Evolutionary conservation across 176 grass and related monocot species (phyloP).

Genomic region (Cocos nucifera): DNA sequence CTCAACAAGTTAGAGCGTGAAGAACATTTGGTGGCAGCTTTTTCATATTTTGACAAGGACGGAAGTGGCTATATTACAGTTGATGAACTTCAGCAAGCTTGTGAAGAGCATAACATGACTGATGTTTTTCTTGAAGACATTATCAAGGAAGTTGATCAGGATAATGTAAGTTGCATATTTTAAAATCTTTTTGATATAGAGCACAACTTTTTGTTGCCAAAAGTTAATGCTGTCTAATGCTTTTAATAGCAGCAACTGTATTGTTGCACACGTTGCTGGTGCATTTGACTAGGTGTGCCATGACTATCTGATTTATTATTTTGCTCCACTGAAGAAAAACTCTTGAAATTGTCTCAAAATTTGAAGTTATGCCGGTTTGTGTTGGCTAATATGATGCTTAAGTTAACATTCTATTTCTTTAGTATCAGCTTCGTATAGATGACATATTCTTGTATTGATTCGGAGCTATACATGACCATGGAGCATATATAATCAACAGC

Average conservation of each 20-base stretch:
- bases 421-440: no score
- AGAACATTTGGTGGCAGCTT: conserved; percentile 89
- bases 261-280: no score
- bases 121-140: conserved; percentile 96
- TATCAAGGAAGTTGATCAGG: conserved; percentile 92
- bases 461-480: no score
- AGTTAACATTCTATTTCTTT: no score
- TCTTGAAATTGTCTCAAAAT: no score
- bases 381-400: no score
- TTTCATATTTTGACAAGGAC: conserved; percentile 98
- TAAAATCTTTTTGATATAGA: neutral
- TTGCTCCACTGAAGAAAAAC: no score
- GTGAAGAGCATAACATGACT: conserved; percentile 91
- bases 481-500: no score
- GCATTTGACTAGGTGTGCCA: no score
- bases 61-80: conserved; percentile 96
- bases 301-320: no score
- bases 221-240: neutral
- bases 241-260: neutral
- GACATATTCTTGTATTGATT: no score
- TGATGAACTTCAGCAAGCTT: conserved; percentile 94
- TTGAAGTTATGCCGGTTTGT: no score
- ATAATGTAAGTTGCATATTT: conserved; percentile 65
- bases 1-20: conserved; percentile 95
- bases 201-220: neutral